phyloP scores from a whole-genome alignment of 179 eudicot genomes.

The Patellifolia procumbens region DNA sequence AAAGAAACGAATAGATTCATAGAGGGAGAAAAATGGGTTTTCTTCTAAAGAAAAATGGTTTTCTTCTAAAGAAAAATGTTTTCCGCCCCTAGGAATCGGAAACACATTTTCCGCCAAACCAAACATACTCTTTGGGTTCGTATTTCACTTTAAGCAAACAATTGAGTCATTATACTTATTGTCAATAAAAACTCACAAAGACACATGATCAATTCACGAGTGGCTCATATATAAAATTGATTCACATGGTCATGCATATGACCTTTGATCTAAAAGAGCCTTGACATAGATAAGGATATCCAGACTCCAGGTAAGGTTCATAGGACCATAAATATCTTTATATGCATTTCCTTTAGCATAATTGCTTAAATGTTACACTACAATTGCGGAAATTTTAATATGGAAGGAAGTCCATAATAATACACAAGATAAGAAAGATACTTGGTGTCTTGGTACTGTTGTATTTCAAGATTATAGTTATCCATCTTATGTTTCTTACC shows the following conservation, averaged over 20 bases:
- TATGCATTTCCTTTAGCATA: background rate
- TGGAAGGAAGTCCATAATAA: background rate
- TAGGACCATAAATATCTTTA: background rate
- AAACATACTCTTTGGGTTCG: no score
- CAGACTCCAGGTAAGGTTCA: background rate
- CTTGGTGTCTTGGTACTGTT: background rate
- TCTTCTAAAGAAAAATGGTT: no score
- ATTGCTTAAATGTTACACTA: conserved; percentile 8
- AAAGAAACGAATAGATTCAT: no score
- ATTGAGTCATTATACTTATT: background rate
- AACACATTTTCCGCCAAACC: no score
- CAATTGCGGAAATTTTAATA: background rate
- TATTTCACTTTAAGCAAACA: background rate
- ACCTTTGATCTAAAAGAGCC: conserved; percentile 3
- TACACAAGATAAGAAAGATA: conserved; percentile 9
- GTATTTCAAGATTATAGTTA: background rate
- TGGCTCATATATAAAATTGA: background rate
- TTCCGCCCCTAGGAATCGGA: no score
- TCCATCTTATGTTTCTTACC: background rate
- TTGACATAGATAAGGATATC: background rate
- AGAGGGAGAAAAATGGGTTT: no score
- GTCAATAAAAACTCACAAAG: background rate
- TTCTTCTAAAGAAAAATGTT: no score
- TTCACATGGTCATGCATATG: conserved; percentile 10
- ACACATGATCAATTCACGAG: background rate